Base-by-base conservation (phyloP, 805 yeast genomes). In the Suhomyces kilbournensis region DNA sequence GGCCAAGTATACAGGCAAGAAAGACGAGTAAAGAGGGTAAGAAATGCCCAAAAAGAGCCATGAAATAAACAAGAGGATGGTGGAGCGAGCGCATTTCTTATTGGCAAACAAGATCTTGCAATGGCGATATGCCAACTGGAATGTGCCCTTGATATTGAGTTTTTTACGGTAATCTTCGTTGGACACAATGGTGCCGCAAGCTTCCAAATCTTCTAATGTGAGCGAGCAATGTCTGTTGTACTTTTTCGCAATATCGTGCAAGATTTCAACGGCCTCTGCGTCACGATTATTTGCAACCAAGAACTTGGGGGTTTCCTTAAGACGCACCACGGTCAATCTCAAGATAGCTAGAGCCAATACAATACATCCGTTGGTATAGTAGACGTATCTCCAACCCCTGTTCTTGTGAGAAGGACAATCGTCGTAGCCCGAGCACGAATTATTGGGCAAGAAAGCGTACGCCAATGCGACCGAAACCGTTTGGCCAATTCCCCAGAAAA, bases 371-470 rank as follows among this genome's bases (percentile, higher is more conserved):
- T 79, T 60, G 6, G 80, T 79, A 52, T 76, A 75, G 57, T 73
- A 70, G 44, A 74, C 70, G 62, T 83, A 83, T 60, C 88, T 66
- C 87, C 88, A 83, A 44, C 88, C 88, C 64, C 76, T 75, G 65
- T 83, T 83, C 25, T 69, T 61, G 20, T 61, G 55, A 4, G 79
- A 69, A 14, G 76, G 71, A 64, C 88, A 83, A 48, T 70, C 42
- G n/a, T 62, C 73, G 7, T 63, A 62, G 23, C 68, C 63, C 47
- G 53, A 53, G 34, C 87, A 82, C 4, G 82, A 76, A 54, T 70
- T 70, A 53, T 77, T 74, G 12, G 83, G 76, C 46, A 83, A 67
- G 50, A 79, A 77, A 0, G 82, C 85, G 83, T 85, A 83, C 4
- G 84, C 77, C 40, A 81, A 59, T 17, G 81, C 65, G 30, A 72